phyloP scores from a whole-genome alignment of 2,329 filamentous ascomycete species.

The Phyllosticta citriasiana region DNA sequence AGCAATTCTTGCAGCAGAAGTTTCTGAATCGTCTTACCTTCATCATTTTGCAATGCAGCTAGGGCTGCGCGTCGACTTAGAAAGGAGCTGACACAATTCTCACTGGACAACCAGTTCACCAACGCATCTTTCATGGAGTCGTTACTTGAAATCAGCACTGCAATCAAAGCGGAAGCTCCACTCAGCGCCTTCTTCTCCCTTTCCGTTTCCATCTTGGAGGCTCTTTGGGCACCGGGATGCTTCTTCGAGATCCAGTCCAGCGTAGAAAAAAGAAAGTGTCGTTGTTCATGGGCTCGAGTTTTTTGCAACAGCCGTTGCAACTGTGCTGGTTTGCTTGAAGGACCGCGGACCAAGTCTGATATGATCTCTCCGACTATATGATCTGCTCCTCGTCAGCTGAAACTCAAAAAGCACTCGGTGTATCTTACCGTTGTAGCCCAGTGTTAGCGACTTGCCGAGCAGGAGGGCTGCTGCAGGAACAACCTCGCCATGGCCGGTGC shows the following conservation, averaged over 20 bases:
- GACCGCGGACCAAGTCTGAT: background rate
- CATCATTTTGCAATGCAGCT: constrained; percentile 14
- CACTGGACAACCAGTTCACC: constrained; percentile 14
- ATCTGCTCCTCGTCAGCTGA: background rate
- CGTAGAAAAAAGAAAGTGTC: constrained; percentile 30
- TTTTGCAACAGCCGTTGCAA: constrained; percentile 31
- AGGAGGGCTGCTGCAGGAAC: constrained; percentile 31
- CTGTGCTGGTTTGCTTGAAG: constrained; percentile 12
- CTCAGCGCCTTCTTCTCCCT: constrained; percentile 3
- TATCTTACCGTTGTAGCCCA: constrained; percentile 60
- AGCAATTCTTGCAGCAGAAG: background rate
- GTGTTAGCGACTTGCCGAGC: constrained; percentile 50
- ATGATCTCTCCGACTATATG: constrained; percentile 12
- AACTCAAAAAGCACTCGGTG: no score
- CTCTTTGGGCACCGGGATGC: constrained; percentile 13
- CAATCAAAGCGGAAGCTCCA: constrained; percentile 11
- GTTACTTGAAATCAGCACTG: constrained; percentile 9
- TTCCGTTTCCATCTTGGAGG: background rate
- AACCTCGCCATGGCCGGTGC: constrained; percentile 16
- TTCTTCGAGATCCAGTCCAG: constrained; percentile 19
- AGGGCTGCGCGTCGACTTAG: constrained; percentile 19
- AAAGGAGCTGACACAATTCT: constrained; percentile 14
- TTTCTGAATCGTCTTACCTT: constrained; percentile 3
- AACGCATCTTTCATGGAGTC: constrained; percentile 14
- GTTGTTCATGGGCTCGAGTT: constrained; percentile 41